Conservation (phyloP, 768 basidiomycete species). For the Serendipita vermifera region DNA sequence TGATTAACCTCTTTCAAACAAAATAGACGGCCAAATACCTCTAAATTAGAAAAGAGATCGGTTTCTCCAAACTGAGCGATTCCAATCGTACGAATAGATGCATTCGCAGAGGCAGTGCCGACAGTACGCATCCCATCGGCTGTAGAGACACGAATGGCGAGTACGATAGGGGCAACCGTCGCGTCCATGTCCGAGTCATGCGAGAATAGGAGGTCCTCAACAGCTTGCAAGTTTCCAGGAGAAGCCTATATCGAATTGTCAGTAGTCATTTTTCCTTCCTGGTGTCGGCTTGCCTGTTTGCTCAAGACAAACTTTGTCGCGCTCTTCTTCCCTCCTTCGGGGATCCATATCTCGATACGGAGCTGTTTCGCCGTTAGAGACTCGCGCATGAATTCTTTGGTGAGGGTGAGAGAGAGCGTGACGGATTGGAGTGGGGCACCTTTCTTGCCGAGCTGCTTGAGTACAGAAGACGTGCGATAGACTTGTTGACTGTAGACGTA, state of each 20-base stretch:
- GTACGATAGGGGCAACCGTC: slow-evolving; percentile 70
- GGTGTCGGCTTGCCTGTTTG: slow-evolving; percentile 49
- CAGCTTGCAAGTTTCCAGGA: slow-evolving; percentile 52
- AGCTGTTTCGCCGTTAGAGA: slow-evolving; percentile 84
- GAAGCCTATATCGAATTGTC: slow-evolving; percentile 40
- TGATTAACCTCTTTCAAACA: neutral
- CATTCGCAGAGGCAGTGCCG: slow-evolving; percentile 87
- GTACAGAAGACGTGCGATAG: slow-evolving; percentile 78
- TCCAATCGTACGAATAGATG: slow-evolving; percentile 71
- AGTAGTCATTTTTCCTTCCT: slow-evolving; percentile 7
- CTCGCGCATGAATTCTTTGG: slow-evolving; percentile 73
- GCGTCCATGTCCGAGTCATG: slow-evolving; percentile 67
- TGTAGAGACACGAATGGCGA: slow-evolving; percentile 51
- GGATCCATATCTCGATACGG: slow-evolving; percentile 79
- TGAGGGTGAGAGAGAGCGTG: slow-evolving; percentile 58
- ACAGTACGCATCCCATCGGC: slow-evolving; percentile 52
- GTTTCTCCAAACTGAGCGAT: slow-evolving; percentile 89
- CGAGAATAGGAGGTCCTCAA: slow-evolving; percentile 84
- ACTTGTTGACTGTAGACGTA: slow-evolving; percentile 38
- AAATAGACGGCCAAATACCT: slow-evolving; percentile 37
- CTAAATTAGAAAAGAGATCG: slow-evolving; percentile 88
- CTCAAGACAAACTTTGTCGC: slow-evolving; percentile 60
- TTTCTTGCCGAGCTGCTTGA: slow-evolving; percentile 70
- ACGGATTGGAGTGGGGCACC: slow-evolving; percentile 54
- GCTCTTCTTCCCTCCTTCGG: slow-evolving; percentile 63